Evolutionary conservation across 139 green algal genomes (phyloP), one percentile per base, ranked within the genome.

Genomic region (Pedinophyceae sp.): DNA sequence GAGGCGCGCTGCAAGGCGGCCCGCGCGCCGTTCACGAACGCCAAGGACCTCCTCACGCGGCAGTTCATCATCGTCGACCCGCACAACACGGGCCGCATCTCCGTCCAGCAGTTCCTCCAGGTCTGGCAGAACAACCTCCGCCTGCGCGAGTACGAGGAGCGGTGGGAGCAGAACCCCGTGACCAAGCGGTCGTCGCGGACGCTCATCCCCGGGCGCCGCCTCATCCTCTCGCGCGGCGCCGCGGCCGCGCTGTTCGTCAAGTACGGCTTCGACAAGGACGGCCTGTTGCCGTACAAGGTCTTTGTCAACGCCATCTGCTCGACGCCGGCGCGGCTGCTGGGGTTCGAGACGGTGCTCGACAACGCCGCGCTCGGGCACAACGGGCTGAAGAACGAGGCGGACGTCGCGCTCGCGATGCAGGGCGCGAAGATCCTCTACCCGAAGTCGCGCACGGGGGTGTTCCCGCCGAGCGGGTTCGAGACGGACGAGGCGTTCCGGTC

Each of bases 391-490:
- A 54, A 66, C 30, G 62, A 75, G 18, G 4, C 64, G n/a, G 68
- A 80, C 57, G 59, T 80, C 5, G 51, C 54, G 17, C 58, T 75
- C 39, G 63, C 54, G 26, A n/a, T 74, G 46, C 65, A 64, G 22
- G 66, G 71, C 54, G 68, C 68, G 25, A 80, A 80, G 59, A 71
- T 80, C 38, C 27, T 71, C 3, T 80, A 80, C 58, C 64, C 64
- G 23, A 71, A 69, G 27, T 43, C 34, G 10, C 34, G 7, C n/a
- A 52, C 13, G 16, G 69, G 69, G 46, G 69, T 81, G 27, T 77
- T 77, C 58, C 68, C 73, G 13, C 68, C 73, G 2, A 64, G 49
- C n/a, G 69, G 58, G 27, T 81, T 81, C 52, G 53, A 74, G 6
- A 45, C 51, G 16, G 62, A 59, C 2, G 54, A 64, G 18, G 73